Evolutionary conservation across 441 rosid species (phyloP).

Genomic region (Croton laevigatus): DNA sequence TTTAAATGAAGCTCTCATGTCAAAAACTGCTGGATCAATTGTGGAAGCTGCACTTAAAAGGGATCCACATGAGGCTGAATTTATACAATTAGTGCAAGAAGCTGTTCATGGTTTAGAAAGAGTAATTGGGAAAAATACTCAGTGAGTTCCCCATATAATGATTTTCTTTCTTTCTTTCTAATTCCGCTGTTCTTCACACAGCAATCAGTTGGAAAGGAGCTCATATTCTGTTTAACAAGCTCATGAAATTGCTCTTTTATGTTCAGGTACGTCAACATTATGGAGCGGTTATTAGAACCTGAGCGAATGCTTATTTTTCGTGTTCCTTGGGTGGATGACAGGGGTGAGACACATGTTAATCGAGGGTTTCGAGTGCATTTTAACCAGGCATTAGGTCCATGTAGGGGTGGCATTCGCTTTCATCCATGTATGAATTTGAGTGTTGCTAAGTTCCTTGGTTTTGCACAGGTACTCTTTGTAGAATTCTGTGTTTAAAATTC

Average conservation of each 20-base stretch:
- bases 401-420: conserved; percentile 96
- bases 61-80: conserved; percentile 96
- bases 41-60: conserved; percentile 85
- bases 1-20: conserved; percentile 90
- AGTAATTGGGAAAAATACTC: conserved; percentile 92
- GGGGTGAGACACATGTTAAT: conserved; percentile 94
- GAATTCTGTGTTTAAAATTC: conserved; percentile 10
- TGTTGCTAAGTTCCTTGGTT: conserved; percentile 90
- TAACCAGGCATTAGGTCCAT: conserved; percentile 96
- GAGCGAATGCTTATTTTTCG: conserved; percentile 92
- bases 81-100: conserved; percentile 95
- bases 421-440: conserved; percentile 93
- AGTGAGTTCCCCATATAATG: conserved; percentile 55
- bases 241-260: conserved; percentile 26
- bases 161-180: conserved; percentile 6
- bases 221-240: conserved; percentile 15
- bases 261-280: conserved; percentile 87
- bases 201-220: conserved; percentile 17
- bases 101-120: conserved; percentile 96
- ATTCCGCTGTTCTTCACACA: conserved; percentile 16
- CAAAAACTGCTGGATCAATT: conserved; percentile 98
- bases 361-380: conserved; percentile 97
- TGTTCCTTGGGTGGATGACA: conserved; percentile 98
- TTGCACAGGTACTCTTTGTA: conserved; percentile 69
- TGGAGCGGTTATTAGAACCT: conserved; percentile 96